Conservation (phyloP, 495 filamentous ascomycete genomes). For the Chaetomium fimeti region DNA sequence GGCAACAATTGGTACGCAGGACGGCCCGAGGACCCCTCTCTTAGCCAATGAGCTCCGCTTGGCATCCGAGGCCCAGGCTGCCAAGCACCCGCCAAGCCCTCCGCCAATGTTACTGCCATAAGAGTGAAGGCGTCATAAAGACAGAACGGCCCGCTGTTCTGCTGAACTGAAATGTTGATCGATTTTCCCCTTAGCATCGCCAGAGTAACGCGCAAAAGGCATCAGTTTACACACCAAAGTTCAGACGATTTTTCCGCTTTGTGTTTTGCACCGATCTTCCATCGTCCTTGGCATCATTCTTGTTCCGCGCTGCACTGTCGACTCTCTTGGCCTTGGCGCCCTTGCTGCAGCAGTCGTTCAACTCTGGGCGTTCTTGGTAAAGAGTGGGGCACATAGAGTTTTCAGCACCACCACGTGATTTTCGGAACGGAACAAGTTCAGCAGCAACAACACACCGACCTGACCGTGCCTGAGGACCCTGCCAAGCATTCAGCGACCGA, state of each 20-base stretch:
- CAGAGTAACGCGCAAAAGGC: not conserved
- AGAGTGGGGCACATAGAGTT: slow-evolving; percentile 27
- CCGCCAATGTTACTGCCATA: slow-evolving; percentile 46
- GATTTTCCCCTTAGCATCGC: slow-evolving; percentile 34
- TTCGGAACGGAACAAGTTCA: not conserved
- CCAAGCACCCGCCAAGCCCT: slow-evolving; percentile 49
- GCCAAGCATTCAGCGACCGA: not conserved
- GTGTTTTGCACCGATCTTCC: not conserved
- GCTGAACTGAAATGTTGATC: slow-evolving; percentile 34
- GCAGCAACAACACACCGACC: not conserved
- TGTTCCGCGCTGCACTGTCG: slow-evolving; percentile 14
- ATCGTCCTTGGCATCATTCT: slow-evolving; percentile 10
- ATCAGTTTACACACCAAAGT: slow-evolving; percentile 1
- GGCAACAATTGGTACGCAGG: slow-evolving; percentile 29
- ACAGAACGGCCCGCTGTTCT: slow-evolving; percentile 45
- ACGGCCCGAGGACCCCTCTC: slow-evolving; percentile 23
- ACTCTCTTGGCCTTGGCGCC: slow-evolving; percentile 21
- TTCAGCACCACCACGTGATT: slow-evolving; percentile 19
- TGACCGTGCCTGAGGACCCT: not conserved
- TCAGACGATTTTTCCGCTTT: slow-evolving; percentile 20
- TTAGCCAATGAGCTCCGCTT: slow-evolving; percentile 31
- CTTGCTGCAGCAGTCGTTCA: slow-evolving; percentile 17
- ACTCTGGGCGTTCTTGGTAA: slow-evolving; percentile 27
- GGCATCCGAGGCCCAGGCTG: slow-evolving; percentile 38
- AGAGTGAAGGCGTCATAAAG: slow-evolving; percentile 47